Percentiles rank a stretch among this genome's conserved stretches.
phyloP scores from a whole-genome alignment of 345 rosid species.

The Euphorbia lathyris region DNA sequence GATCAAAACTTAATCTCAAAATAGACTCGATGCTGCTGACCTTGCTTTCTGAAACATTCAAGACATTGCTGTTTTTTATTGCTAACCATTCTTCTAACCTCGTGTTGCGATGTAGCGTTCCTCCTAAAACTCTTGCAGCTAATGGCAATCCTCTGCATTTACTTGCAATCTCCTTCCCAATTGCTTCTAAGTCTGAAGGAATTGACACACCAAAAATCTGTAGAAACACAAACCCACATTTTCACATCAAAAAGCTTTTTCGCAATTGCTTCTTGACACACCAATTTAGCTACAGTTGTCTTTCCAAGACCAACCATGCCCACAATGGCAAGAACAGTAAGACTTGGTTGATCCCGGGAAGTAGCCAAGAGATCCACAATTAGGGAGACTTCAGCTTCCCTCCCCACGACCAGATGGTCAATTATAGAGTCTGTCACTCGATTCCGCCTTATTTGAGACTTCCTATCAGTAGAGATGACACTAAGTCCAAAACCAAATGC shows the following conservation, averaged over 20 bases:
- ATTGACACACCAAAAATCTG: background rate
- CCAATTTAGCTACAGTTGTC: constrained; percentile 15
- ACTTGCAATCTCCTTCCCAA: constrained; percentile 19
- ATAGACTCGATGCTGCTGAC: background rate
- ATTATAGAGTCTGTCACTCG: background rate
- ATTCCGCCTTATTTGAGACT: background rate
- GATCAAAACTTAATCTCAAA: constrained; percentile 10
- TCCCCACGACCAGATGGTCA: background rate
- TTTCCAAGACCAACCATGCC: constrained; percentile 33
- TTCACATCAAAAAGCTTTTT: background rate
- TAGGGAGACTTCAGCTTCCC: background rate
- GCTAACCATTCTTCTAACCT: constrained; percentile 13
- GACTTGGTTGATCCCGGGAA: background rate
- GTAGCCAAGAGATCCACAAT: background rate
- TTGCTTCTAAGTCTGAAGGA: constrained; percentile 9
- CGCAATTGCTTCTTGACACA: background rate
- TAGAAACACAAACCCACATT: constrained; percentile 20
- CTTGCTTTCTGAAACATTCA: background rate
- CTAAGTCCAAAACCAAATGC: background rate
- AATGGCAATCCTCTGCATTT: constrained; percentile 26
- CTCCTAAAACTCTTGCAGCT: constrained; percentile 5
- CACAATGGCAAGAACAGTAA: constrained; percentile 12
- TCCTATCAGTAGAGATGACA: background rate
- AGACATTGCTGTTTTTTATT: constrained; percentile 12
- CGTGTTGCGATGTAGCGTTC: background rate